phyloP scores from a whole-genome alignment of 2,329 filamentous ascomycete species.

The Amauroascus niger region DNA sequence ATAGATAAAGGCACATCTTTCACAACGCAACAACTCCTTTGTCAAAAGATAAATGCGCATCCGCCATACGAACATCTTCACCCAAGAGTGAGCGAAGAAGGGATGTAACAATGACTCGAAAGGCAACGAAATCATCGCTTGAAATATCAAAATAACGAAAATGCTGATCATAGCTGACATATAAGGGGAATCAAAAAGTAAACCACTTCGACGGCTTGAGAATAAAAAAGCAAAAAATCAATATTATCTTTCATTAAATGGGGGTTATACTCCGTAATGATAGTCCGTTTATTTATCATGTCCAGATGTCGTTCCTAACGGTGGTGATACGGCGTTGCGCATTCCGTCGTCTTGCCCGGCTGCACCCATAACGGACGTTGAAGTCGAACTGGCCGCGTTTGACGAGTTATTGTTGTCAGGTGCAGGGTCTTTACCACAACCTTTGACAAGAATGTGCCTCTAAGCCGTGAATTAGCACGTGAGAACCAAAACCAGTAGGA shows the following conservation, averaged over 20 bases:
- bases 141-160: neutral
- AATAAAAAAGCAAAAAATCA: neutral
- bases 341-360: neutral
- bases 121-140: neutral
- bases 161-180: neutral
- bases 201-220: neutral
- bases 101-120: neutral
- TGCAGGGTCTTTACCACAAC: slow-evolving; percentile 42
- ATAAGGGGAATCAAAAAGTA: slow-evolving; percentile 4
- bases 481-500: slow-evolving; percentile 14
- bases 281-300: neutral
- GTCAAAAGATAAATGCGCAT: neutral
- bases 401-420: slow-evolving; percentile 4
- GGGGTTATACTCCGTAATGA: too few relatives aligned
- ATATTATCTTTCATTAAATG: neutral
- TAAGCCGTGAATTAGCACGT: slow-evolving; percentile 25
- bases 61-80: neutral
- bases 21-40: slow-evolving; percentile 4
- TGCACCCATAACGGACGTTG: neutral
- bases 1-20: slow-evolving; percentile 1
- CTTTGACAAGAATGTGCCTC: slow-evolving; percentile 56
- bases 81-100: neutral
- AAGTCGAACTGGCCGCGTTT: neutral
- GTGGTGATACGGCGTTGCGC: neutral
- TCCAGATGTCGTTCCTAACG: neutral